phyloP scores from a whole-genome alignment of 352 stramenopile genomes.

The Globisporangium okanoganense region DNA sequence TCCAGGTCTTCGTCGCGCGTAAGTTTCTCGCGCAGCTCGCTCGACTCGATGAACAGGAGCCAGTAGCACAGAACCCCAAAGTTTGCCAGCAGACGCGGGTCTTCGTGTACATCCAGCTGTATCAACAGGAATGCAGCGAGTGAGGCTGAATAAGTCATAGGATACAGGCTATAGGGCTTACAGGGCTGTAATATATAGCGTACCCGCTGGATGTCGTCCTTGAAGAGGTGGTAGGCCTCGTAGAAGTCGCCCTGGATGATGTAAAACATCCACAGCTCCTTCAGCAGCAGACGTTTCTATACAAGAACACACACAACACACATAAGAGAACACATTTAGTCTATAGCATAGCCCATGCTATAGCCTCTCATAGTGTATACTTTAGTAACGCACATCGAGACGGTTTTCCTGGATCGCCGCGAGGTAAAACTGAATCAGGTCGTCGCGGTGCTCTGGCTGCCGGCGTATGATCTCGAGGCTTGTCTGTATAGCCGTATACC shows the following conservation, averaged over 20 bases:
- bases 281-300: conserved; percentile 62
- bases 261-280: conserved; percentile 73
- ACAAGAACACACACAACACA: background rate
- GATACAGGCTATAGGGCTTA: too few relatives aligned
- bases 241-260: conserved; percentile 74
- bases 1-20: conserved; percentile 22
- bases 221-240: conserved; percentile 72
- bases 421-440: conserved; percentile 58
- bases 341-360: too few relatives aligned
- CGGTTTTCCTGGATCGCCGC: conserved; percentile 31
- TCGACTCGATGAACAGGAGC: conserved; percentile 77
- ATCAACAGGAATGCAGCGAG: too few relatives aligned
- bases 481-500: conserved; percentile 32
- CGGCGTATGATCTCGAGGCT: conserved; percentile 75
- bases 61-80: conserved; percentile 84
- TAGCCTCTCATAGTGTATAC: too few relatives aligned
- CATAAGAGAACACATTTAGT: too few relatives aligned
- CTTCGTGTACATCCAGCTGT: conserved; percentile 49
- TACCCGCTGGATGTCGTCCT: conserved; percentile 64
- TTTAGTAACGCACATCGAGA: conserved; percentile 55
- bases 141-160: too few relatives aligned
- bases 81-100: conserved; percentile 54
- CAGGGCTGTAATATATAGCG: too few relatives aligned
- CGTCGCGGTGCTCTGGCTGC: conserved; percentile 41
- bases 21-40: conserved; percentile 53